These are phyloP conservation scores for Rhizopogon roseolus DNA, from an alignment of 768 basidiomycete genomes.

Conservation along the genomic window DNA sequence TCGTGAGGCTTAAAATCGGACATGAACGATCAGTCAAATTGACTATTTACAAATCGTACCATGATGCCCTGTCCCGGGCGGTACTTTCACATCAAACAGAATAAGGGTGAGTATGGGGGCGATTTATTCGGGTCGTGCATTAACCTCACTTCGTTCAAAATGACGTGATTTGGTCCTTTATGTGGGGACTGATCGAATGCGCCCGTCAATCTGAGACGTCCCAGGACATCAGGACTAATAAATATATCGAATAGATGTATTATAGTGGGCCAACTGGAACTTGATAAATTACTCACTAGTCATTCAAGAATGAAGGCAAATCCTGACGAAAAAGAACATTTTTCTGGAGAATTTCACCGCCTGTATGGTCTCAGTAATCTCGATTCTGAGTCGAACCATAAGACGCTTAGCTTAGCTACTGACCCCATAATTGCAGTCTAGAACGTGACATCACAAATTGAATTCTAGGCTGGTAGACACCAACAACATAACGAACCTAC, in stretches of 20 bases:
- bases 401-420: constrained; percentile 8
- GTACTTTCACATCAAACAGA: constrained; percentile 46
- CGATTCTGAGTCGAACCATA: neutral
- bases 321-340: constrained; percentile 63
- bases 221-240: constrained; percentile 81
- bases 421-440: constrained; percentile 76
- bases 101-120: constrained; percentile 11
- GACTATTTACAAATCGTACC: constrained; percentile 39
- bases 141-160: constrained; percentile 71
- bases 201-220: constrained; percentile 60
- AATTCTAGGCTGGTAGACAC: neutral
- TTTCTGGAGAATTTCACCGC: constrained; percentile 70
- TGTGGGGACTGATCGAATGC: constrained; percentile 63
- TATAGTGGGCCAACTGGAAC: constrained; percentile 3
- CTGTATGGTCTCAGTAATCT: constrained; percentile 28
- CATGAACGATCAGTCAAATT: neutral
- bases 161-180: constrained; percentile 78
- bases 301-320: constrained; percentile 64
- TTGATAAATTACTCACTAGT: constrained; percentile 46
- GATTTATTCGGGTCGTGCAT: constrained; percentile 2
- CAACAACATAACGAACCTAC: constrained; percentile 40
- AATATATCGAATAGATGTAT: constrained; percentile 3
- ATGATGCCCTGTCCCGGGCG: constrained; percentile 90
- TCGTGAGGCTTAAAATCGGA: constrained; percentile 70
- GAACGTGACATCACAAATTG: neutral